Evolutionary conservation across 257 asterid genomes (phyloP).

Genomic region (Parsonsia alboflavescens): DNA sequence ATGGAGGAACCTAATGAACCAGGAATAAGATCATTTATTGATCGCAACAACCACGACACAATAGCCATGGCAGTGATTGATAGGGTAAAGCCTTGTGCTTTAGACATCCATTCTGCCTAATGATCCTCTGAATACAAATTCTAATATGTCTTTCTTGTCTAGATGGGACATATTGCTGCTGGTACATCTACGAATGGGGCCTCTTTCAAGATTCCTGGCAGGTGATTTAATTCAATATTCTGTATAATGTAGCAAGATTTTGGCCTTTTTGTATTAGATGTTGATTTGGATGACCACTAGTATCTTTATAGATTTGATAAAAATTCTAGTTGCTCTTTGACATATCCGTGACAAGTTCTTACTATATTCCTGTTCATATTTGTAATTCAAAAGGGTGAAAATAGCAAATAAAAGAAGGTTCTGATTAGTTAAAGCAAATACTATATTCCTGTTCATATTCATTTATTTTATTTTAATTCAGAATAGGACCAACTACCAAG

Average conservation of each 20-base stretch:
- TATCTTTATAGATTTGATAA: not conserved
- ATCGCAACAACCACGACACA: constrained; percentile 74
- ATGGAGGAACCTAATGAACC: constrained; percentile 23
- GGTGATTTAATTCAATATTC: constrained; percentile 35
- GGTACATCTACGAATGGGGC: constrained; percentile 99
- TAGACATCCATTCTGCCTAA: constrained; percentile 4
- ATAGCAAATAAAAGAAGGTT: not conserved
- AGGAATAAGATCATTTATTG: constrained; percentile 23
- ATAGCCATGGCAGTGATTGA: constrained; percentile 97
- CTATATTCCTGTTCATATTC: not conserved
- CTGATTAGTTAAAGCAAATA: not conserved
- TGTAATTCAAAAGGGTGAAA: not conserved
- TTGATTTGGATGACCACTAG: not conserved
- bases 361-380: not conserved
- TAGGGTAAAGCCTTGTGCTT: constrained; percentile 42
- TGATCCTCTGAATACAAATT: not conserved
- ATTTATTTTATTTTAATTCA: not conserved
- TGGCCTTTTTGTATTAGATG: not conserved
- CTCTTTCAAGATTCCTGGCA: constrained; percentile 92
- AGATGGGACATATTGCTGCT: constrained; percentile 77
- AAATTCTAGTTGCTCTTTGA: not conserved
- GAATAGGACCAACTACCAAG: not conserved
- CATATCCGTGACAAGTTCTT: not conserved
- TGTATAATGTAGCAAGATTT: not conserved
- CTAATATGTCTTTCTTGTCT: constrained; percentile 16